These are phyloP conservation scores for Talaromyces marneffei DNA, from an alignment of 2,329 filamentous ascomycete species.

Conservation along the genomic window DNA sequence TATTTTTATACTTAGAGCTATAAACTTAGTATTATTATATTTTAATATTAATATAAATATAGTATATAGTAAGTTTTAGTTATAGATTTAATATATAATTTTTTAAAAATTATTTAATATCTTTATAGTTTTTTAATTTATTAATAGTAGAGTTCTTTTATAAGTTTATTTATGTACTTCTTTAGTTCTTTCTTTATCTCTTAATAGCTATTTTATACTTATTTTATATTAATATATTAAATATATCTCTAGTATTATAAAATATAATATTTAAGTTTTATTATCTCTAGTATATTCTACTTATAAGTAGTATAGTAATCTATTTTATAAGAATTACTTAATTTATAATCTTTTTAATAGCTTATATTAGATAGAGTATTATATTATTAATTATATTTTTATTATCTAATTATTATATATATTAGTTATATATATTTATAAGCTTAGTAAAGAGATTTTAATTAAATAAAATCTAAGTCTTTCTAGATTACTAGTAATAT, in stretches of 20 bases:
- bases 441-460: neutral
- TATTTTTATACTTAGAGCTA: neutral
- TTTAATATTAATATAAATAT: neutral
- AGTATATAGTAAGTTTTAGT: neutral
- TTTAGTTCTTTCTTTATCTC: neutral
- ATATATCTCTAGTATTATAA: neutral
- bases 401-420: neutral
- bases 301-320: neutral
- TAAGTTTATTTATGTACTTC: neutral
- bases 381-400: neutral
- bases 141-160: neutral
- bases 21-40: neutral
- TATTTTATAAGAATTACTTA: neutral
- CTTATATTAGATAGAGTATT: neutral
- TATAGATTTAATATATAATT: neutral
- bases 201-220: neutral
- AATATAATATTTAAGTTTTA: neutral
- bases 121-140: neutral
- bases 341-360: neutral
- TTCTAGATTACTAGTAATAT: no score
- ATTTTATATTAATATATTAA: neutral
- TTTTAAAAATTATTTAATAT: neutral
- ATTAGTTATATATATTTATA: no score
- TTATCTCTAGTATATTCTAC: neutral
- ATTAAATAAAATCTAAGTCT: no score